Evolutionary conservation across 2,329 filamentous ascomycete species (phyloP).

Genomic region (Emergomyces pasteurianus): DNA sequence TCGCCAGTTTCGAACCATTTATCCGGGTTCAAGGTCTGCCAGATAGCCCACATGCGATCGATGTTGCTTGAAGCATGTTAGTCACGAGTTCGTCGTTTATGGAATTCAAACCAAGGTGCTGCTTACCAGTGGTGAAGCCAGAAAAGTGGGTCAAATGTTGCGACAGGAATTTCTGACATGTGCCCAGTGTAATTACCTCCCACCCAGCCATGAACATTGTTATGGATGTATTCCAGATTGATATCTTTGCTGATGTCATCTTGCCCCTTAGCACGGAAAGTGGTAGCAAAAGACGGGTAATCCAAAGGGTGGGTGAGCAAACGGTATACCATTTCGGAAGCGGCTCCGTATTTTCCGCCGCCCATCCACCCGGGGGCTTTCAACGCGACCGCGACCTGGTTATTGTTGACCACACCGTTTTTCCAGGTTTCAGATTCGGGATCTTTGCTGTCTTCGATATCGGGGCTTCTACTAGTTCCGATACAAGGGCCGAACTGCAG

Average conservation of each 20-base stretch:
- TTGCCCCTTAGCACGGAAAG: constrained; percentile 13
- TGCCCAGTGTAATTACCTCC: constrained; percentile 48
- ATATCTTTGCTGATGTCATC: constrained; percentile 9
- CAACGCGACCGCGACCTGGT: constrained; percentile 11
- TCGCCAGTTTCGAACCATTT: constrained; percentile 1
- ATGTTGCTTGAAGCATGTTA: neutral
- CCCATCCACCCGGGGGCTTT: constrained; percentile 7
- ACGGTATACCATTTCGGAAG: constrained; percentile 14
- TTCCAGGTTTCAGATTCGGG: constrained; percentile 9
- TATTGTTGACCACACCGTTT: constrained; percentile 14
- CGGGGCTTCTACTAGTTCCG: constrained; percentile 10
- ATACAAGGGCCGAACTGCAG: constrained; percentile 11
- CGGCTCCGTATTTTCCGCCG: constrained; percentile 7
- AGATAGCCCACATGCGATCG: constrained; percentile 2
- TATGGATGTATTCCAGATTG: constrained; percentile 33
- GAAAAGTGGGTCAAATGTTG: constrained; percentile 56
- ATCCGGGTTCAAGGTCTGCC: constrained; percentile 2
- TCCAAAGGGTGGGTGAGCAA: constrained; percentile 11
- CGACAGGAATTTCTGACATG: constrained; percentile 60
- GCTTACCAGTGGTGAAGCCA: constrained; percentile 4
- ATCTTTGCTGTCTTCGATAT: constrained; percentile 14
- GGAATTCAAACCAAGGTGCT: neutral
- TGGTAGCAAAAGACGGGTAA: constrained; percentile 14
- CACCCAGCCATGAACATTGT: constrained; percentile 40
- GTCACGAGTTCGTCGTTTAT: neutral